Percentiles rank a stretch among this genome's conserved stretches.
Conservation (phyloP, 306 rosid genomes). For the Glycine tomentella region DNA sequence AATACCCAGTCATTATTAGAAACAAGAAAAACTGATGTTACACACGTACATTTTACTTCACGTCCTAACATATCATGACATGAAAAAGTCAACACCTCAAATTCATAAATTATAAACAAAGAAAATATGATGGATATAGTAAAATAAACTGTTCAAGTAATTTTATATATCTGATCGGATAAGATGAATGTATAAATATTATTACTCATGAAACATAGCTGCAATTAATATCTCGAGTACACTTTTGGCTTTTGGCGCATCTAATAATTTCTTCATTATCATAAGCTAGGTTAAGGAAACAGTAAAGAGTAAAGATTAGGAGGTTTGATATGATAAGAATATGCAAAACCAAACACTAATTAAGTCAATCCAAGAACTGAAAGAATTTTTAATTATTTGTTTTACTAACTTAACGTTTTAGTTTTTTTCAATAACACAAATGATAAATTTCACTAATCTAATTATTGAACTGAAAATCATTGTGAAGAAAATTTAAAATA, state of each 20-base stretch:
- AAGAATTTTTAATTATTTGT: not conserved
- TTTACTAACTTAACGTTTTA: not conserved
- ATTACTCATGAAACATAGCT: not conserved
- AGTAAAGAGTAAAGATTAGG: not conserved
- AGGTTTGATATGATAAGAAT: not conserved
- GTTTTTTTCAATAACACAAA: too few species aligned
- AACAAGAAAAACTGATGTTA: not conserved
- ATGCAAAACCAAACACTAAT: not conserved
- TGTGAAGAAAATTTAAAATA: not conserved
- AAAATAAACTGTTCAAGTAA: not conserved
- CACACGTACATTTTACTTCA: not conserved
- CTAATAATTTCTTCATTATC: not conserved
- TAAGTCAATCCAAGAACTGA: too few species aligned
- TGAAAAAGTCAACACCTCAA: not conserved
- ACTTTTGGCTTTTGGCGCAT: not conserved
- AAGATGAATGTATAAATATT: not conserved
- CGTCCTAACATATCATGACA: not conserved
- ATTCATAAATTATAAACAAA: constrained; percentile 4
- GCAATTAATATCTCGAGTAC: not conserved
- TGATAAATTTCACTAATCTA: not conserved
- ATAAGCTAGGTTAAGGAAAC: not conserved
- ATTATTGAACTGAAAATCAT: not conserved
- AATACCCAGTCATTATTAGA: not conserved
- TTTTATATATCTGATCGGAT: not conserved
- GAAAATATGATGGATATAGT: not conserved